Base-by-base conservation (phyloP, 139 green algal species). In the Chlorella ohadii region DNA sequence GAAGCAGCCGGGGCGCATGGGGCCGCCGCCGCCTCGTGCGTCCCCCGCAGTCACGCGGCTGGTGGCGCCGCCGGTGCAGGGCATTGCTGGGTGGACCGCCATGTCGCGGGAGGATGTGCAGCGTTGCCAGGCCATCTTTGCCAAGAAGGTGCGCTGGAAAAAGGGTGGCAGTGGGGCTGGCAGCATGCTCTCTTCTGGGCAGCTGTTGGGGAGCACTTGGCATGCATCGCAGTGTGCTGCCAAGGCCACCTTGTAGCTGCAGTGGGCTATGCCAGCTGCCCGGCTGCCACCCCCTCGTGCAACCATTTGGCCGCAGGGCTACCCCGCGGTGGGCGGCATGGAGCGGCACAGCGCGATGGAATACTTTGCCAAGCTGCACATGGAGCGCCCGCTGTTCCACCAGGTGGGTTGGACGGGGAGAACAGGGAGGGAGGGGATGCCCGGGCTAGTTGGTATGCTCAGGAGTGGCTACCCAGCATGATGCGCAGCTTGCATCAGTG, bases 331-430 rank as follows among this genome's bases (percentile, higher is more conserved):
- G 65, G 80, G 70, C 27, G 66, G 72, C 80, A 79, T 74, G 80
- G 68, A 78, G 72, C 80, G 56, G 27, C 39, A 56, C 38, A 74
- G 47, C 44, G 72, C 81, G 9, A 82, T 82, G 76, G 76, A 82
- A 25, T 82, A 82, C 36, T 82, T 82, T 72, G 25, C 76, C 59
- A 82, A 82, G 76, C 76, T 82, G 76, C 76, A 47, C 34, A 82
- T 82, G 76, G 36, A 72, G 57, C 51, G 51, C 51, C 51, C 51
- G 12, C 12, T 59, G 12, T 59, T 59, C 51, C 51, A 59, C 51
- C 51, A 59, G 51, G 51, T 59, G 51, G 9, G 51, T 22, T 19
- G 11, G 51, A 22, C 44, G 11, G 44, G 51, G 51, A 59, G 51
- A 13, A 2, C 11, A 22, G 51, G 3, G 51, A 13, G 22, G 51